A percentile compares a stretch with the other conserved stretches of the same genome.
Evolutionary conservation across 2,329 filamentous ascomycete genomes (phyloP).

Genomic region (Rhynchosporium agropyri): DNA sequence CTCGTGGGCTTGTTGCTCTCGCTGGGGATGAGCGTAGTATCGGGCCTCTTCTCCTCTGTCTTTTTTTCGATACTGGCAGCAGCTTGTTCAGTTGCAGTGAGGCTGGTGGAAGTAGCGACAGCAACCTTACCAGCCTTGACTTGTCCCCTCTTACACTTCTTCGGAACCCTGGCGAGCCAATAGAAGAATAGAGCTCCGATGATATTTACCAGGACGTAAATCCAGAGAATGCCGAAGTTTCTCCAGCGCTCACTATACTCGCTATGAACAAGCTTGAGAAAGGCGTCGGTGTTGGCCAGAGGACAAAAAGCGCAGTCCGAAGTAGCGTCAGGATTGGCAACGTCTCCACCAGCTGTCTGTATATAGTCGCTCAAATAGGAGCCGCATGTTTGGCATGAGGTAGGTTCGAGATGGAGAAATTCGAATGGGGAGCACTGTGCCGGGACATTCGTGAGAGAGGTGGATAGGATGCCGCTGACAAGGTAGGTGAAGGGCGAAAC

Average conservation of each 20-base stretch:
- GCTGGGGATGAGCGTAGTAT: not conserved
- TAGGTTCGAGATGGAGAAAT: slow-evolving; percentile 20
- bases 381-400: slow-evolving; percentile 10
- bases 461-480: slow-evolving; percentile 70
- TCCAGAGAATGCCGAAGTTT: slow-evolving; percentile 24
- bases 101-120: not conserved
- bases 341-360: slow-evolving; percentile 15
- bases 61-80: not conserved
- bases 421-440: slow-evolving; percentile 60
- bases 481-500: slow-evolving; percentile 83
- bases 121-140: slow-evolving; percentile 1
- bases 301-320: slow-evolving; percentile 17
- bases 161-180: slow-evolving; percentile 21
- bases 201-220: slow-evolving; percentile 18
- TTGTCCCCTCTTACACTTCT: slow-evolving; percentile 8
- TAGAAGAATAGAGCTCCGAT: slow-evolving; percentile 17
- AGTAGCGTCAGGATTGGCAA: slow-evolving; percentile 9
- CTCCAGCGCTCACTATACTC: slow-evolving; percentile 17
- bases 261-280: slow-evolving; percentile 7
- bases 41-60: not conserved
- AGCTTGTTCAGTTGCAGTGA: not conserved
- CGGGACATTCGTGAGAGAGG: slow-evolving; percentile 66
- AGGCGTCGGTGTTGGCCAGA: slow-evolving; percentile 19
- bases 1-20: not conserved
- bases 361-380: slow-evolving; percentile 17